A percentile compares a stretch with the other conserved stretches of the same genome.
phyloP scores from a whole-genome alignment of 148 eudicot species.

The Camellia sinensis region DNA sequence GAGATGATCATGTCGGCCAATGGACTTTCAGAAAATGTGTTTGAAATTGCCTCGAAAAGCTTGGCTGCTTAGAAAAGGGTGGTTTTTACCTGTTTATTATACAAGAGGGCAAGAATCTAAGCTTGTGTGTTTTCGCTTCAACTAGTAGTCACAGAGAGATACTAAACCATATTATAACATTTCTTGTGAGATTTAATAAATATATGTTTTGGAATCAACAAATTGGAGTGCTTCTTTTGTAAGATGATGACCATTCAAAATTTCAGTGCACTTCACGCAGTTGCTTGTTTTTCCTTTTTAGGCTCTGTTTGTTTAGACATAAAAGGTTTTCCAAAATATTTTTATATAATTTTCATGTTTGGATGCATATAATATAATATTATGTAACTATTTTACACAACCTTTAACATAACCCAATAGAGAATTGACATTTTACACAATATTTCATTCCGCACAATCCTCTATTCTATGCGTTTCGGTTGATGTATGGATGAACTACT shows the following conservation, averaged over 20 bases:
- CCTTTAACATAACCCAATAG: no score
- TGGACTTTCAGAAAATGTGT: slow-evolving; percentile 93
- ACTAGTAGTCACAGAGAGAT: neutral
- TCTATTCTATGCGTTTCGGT: no score
- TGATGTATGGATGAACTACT: no score
- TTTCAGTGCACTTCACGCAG: neutral
- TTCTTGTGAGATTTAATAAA: neutral
- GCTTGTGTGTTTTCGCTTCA: neutral
- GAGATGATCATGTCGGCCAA: slow-evolving; percentile 79
- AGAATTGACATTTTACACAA: no score
- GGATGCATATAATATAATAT: no score
- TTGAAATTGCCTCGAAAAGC: slow-evolving; percentile 93
- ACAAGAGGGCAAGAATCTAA: neutral
- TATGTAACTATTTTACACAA: no score
- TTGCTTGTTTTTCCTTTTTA: neutral
- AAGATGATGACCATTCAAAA: neutral
- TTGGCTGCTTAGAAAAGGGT: slow-evolving; percentile 58
- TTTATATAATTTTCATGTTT: no score
- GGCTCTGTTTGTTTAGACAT: no score
- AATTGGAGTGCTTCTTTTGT: neutral
- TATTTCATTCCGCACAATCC: no score
- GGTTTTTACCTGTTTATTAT: neutral
- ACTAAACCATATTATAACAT: no score
- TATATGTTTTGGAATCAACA: neutral
- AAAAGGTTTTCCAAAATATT: no score